Percentiles rank a stretch among this genome's conserved stretches.
phyloP scores from a whole-genome alignment of 495 filamentous ascomycete genomes.

The Cercophora sp. region DNA sequence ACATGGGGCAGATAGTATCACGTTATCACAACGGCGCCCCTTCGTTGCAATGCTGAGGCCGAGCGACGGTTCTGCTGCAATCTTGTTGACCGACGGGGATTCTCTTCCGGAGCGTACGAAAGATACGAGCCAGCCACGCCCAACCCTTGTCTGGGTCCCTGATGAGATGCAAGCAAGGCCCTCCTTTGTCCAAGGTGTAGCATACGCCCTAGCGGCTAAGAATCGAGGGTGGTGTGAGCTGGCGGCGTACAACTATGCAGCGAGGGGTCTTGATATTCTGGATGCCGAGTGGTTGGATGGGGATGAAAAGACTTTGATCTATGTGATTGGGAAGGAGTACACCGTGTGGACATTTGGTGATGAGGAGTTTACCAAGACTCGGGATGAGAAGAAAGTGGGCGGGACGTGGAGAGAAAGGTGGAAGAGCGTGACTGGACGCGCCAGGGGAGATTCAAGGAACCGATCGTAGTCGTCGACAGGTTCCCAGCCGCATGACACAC shows the following conservation, averaged over 20 bases:
- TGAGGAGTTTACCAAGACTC: not conserved
- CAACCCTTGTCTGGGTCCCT: not conserved
- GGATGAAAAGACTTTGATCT: conserved; percentile 13
- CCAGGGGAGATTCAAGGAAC: not conserved
- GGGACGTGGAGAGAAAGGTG: conserved; percentile 3
- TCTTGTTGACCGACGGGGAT: not conserved
- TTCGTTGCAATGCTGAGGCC: not conserved
- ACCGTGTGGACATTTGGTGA: conserved; percentile 14
- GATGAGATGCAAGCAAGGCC: not conserved
- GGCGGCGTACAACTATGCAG: not conserved
- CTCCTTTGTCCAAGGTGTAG: not conserved
- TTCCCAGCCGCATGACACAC: no score
- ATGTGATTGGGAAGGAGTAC: conserved; percentile 10
- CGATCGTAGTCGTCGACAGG: no score
- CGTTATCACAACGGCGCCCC: not conserved
- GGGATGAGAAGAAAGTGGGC: not conserved
- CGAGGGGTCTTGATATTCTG: not conserved
- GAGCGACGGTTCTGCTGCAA: not conserved
- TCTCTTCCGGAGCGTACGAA: not conserved
- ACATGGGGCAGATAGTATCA: no score
- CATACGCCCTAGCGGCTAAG: no score
- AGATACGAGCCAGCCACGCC: no score
- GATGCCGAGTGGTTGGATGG: conserved; percentile 6
- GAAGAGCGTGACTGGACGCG: conserved; percentile 13
- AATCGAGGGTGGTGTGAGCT: no score